These are phyloP conservation scores for Blastomyces parvus DNA, from an alignment of 2,329 filamentous ascomycete genomes.

Conservation along the genomic window DNA sequence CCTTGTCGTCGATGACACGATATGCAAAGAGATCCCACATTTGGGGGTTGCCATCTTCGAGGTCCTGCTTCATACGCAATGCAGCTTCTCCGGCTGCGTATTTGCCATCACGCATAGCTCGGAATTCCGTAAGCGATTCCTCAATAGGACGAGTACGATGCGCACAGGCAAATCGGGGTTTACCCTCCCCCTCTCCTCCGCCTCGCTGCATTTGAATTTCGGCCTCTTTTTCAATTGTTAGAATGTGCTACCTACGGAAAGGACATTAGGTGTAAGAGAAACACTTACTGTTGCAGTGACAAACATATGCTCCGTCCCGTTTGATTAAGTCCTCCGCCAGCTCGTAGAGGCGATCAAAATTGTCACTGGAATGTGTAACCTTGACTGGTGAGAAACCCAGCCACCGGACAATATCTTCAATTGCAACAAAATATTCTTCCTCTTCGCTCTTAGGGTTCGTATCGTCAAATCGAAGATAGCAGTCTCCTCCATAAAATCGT, in stretches of 20 bases:
- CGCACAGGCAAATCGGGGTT: conserved; percentile 66
- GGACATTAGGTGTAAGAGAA: conserved; percentile 6
- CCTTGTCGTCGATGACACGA: conserved; percentile 59
- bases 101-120: conserved; percentile 83
- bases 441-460: conserved; percentile 93
- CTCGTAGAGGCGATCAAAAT: conserved; percentile 81
- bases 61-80: conserved; percentile 84
- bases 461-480: conserved; percentile 77
- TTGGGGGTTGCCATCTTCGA: conserved; percentile 75
- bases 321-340: conserved; percentile 75
- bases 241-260: neutral
- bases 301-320: conserved; percentile 65
- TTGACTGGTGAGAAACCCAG: conserved; percentile 64
- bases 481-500: conserved; percentile 66
- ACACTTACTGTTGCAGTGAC: conserved; percentile 59
- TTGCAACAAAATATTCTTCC: conserved; percentile 80
- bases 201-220: conserved; percentile 84
- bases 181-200: conserved; percentile 54
- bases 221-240: conserved; percentile 40
- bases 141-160: conserved; percentile 68
- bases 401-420: conserved; percentile 80
- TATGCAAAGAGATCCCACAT: conserved; percentile 97
- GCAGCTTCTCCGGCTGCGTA: conserved; percentile 78
- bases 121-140: conserved; percentile 71
- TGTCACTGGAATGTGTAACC: conserved; percentile 82